Conservation (phyloP, 2,329 filamentous ascomycete species). For the Rhynchosporium agropyri region DNA sequence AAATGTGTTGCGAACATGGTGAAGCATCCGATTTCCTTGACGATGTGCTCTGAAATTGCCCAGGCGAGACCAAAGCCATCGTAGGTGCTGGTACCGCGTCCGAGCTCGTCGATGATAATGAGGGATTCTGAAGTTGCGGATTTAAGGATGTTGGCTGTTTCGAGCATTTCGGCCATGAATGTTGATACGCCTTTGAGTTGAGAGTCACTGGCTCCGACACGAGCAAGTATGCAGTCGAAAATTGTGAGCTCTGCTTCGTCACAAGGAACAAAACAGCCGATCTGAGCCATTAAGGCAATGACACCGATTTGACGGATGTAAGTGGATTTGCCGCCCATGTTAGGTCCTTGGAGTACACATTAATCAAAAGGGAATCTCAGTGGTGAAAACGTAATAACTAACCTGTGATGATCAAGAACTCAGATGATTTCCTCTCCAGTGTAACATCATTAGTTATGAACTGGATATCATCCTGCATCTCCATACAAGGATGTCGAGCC, state of each 20-base stretch:
- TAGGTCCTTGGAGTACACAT: conserved; percentile 71
- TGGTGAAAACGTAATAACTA: background rate
- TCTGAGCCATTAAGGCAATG: conserved; percentile 94
- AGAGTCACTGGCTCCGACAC: conserved; percentile 93
- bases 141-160: conserved; percentile 98
- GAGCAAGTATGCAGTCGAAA: conserved; percentile 94
- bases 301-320: conserved; percentile 98
- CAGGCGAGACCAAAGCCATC: conserved; percentile 98
- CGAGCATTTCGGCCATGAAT: conserved; percentile 99
- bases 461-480: conserved; percentile 97
- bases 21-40: conserved; percentile 92
- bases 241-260: conserved; percentile 88
- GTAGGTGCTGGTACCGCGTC: conserved; percentile 95
- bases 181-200: conserved; percentile 98
- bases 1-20: conserved; percentile 98
- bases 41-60: conserved; percentile 97
- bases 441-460: conserved; percentile 98
- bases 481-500: conserved; percentile 94
- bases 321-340: conserved; percentile 99
- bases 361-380: background rate
- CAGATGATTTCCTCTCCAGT: conserved; percentile 74
- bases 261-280: conserved; percentile 95
- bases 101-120: conserved; percentile 98
- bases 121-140: conserved; percentile 92
- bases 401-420: conserved; percentile 58